These are phyloP conservation scores for Carex cristatella DNA, from an alignment of 176 grass and related monocot genomes.

Conservation along the genomic window DNA sequence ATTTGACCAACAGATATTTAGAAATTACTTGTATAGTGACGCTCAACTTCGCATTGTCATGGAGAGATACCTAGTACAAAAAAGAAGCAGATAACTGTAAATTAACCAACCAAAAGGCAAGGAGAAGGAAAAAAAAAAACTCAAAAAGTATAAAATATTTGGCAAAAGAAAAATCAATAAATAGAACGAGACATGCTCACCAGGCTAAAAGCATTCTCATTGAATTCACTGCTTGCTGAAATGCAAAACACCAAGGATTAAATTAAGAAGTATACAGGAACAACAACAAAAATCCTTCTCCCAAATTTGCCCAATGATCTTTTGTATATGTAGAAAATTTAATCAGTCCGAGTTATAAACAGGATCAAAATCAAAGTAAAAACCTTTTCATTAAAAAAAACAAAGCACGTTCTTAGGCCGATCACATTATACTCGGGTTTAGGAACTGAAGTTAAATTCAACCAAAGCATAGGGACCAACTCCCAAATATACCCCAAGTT, in stretches of 20 bases:
- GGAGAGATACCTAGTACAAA: neutral
- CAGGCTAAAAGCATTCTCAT: conserved; percentile 8
- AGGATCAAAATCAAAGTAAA: neutral
- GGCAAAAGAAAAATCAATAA: neutral
- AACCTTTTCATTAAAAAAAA: conserved; percentile 27
- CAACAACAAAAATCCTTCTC: neutral
- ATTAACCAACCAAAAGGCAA: neutral
- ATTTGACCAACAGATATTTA: conserved; percentile 23
- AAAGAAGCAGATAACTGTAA: neutral
- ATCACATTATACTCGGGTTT: conserved; percentile 32
- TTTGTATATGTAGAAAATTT: neutral
- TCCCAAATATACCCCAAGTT: conserved; percentile 8
- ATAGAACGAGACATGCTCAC: conserved; percentile 2
- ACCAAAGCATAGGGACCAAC: conserved; percentile 15
- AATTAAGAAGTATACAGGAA: neutral
- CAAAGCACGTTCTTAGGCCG: conserved; percentile 21
- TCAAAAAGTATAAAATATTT: neutral
- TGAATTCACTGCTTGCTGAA: conserved; percentile 24
- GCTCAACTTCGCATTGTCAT: conserved; percentile 5
- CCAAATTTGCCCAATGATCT: neutral
- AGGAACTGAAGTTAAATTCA: neutral
- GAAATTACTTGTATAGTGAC: conserved; percentile 21
- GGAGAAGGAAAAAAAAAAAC: neutral
- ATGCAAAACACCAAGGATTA: neutral
- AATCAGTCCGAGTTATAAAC: neutral